Conservation (phyloP, 2,329 filamentous ascomycete genomes). For the Monascus ruber region DNA sequence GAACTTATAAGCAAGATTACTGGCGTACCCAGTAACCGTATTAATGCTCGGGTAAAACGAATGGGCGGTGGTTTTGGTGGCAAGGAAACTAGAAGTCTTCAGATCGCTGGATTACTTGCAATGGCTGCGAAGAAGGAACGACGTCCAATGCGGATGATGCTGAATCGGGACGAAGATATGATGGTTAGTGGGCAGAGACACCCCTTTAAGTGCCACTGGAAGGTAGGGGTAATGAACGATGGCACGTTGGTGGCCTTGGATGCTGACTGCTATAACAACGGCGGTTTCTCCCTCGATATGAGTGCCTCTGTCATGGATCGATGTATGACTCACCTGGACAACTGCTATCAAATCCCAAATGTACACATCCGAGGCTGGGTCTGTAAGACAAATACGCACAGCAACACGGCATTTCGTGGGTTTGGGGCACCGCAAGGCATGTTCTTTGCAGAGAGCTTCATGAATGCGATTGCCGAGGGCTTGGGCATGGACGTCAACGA, state of each 20-base stretch:
- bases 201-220: constrained; percentile 72
- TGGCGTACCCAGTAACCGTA: constrained; percentile 65
- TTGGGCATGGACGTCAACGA: constrained; percentile 10
- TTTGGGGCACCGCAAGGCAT: constrained; percentile 15
- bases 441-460: constrained; percentile 13
- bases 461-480: constrained; percentile 10
- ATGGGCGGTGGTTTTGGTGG: constrained; percentile 80
- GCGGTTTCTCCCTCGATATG: constrained; percentile 11
- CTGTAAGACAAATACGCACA: constrained; percentile 14
- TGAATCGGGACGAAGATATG: constrained; percentile 85
- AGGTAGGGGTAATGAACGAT: constrained; percentile 8
- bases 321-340: constrained; percentile 13
- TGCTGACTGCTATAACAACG: constrained; percentile 12
- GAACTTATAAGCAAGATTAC: constrained; percentile 66
- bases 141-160: constrained; percentile 70
- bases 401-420: constrained; percentile 14
- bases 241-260: constrained; percentile 7
- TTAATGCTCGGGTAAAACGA: constrained; percentile 70
- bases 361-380: constrained; percentile 11
- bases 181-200: constrained; percentile 72
- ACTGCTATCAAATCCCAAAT: constrained; percentile 14
- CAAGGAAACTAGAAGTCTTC: constrained; percentile 70
- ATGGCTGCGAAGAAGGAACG: constrained; percentile 68
- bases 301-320: constrained; percentile 14
- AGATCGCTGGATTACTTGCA: constrained; percentile 64